These are phyloP conservation scores for Knoxdaviesia capensis DNA, from an alignment of 2,329 filamentous ascomycete genomes.

Conservation along the genomic window DNA sequence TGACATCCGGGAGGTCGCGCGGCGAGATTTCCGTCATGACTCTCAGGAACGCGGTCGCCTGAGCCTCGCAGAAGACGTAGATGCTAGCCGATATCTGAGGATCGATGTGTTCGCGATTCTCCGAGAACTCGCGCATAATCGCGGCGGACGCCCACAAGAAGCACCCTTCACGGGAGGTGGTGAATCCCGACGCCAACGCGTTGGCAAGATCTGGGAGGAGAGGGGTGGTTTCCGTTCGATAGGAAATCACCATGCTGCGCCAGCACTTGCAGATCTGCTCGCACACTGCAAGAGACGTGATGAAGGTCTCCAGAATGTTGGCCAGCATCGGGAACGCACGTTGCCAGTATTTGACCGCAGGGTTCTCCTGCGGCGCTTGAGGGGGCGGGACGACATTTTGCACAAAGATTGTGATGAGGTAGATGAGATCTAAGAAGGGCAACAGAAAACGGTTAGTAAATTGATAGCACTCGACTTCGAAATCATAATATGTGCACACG, in stretches of 20 bases:
- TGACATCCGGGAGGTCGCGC: slow-evolving; percentile 59
- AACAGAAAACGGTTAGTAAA: neutral
- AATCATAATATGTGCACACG: slow-evolving; percentile 9
- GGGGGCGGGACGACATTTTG: slow-evolving; percentile 60
- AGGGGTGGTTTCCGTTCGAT: slow-evolving; percentile 73
- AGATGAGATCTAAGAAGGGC: slow-evolving; percentile 49
- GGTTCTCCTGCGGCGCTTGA: slow-evolving; percentile 53
- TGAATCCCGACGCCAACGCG: slow-evolving; percentile 71
- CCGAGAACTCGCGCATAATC: slow-evolving; percentile 86
- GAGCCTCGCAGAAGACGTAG: slow-evolving; percentile 86
- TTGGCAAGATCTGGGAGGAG: slow-evolving; percentile 71
- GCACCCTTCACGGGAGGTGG: slow-evolving; percentile 72
- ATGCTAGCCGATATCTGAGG: slow-evolving; percentile 68
- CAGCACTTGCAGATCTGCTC: slow-evolving; percentile 90
- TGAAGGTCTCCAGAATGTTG: slow-evolving; percentile 73
- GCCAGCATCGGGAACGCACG: slow-evolving; percentile 80
- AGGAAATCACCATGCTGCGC: slow-evolving; percentile 93
- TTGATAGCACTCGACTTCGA: slow-evolving; percentile 1
- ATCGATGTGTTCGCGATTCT: slow-evolving; percentile 71
- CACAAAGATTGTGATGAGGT: slow-evolving; percentile 80
- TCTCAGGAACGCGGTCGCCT: slow-evolving; percentile 74
- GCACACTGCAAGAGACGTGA: slow-evolving; percentile 69
- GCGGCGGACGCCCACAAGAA: slow-evolving; percentile 98
- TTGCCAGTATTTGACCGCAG: slow-evolving; percentile 88
- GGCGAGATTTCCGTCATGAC: slow-evolving; percentile 69